These are phyloP conservation scores for Pyricularia sp. DNA, from an alignment of 2,329 filamentous ascomycete genomes.

Conservation along the genomic window DNA sequence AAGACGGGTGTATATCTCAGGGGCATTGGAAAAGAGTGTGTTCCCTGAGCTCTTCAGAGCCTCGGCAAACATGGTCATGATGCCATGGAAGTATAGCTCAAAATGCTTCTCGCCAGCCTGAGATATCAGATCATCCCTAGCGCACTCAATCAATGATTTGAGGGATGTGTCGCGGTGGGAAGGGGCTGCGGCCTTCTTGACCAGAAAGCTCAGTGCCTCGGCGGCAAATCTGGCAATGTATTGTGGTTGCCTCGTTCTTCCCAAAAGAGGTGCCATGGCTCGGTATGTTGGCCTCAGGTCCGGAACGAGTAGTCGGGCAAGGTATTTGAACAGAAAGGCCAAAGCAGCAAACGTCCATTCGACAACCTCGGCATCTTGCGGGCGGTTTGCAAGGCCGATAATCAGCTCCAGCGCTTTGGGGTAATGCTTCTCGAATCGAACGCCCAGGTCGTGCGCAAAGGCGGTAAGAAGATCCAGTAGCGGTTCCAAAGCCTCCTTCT, in stretches of 20 bases:
- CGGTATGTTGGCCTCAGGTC: conserved; percentile 76
- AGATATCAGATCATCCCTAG: conserved; percentile 52
- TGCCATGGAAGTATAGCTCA: conserved; percentile 65
- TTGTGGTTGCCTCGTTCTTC: conserved; percentile 66
- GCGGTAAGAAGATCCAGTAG: conserved; percentile 79
- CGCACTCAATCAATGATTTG: conserved; percentile 55
- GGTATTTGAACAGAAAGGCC: conserved; percentile 94
- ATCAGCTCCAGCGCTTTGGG: conserved; percentile 61
- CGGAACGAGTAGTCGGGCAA: conserved; percentile 74
- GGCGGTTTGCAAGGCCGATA: conserved; percentile 62
- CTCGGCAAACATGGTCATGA: conserved; percentile 88
- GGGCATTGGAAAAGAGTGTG: conserved; percentile 45
- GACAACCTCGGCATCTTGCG: conserved; percentile 74
- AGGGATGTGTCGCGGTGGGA: conserved; percentile 59
- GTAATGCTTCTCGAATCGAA: conserved; percentile 81
- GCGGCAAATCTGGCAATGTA: conserved; percentile 89
- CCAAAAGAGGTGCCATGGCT: conserved; percentile 71
- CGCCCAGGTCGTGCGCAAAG: conserved; percentile 86
- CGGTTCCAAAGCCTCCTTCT: conserved; percentile 72
- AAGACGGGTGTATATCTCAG: conserved; percentile 38
- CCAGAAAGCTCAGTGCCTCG: conserved; percentile 85
- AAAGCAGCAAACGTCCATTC: conserved; percentile 95
- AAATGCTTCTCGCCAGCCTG: conserved; percentile 42
- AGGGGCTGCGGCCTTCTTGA: conserved; percentile 73
- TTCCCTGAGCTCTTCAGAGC: conserved; percentile 53